Conservation (phyloP, 169 alveolate genomes). For the Plasmodium chabaudi region DNA sequence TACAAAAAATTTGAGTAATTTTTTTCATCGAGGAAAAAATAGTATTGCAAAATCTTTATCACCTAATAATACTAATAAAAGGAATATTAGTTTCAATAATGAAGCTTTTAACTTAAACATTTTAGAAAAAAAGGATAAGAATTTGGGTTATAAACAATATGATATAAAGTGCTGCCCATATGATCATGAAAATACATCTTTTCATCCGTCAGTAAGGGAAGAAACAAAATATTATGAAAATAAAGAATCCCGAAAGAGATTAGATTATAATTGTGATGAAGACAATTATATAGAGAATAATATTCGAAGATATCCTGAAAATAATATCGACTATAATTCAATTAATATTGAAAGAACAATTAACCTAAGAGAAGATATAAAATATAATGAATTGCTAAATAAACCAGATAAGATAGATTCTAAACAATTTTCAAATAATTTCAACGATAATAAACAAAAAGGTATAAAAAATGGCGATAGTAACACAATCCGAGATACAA, state of each 20-base stretch:
- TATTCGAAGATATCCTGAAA: background rate
- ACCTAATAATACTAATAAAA: conserved; percentile 15
- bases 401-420: conserved; percentile 5
- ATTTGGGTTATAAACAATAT: background rate
- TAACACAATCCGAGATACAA: conserved; percentile 1
- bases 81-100: conserved; percentile 16
- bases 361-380: conserved; percentile 2
- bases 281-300: background rate
- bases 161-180: background rate
- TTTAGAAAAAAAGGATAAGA: too few species aligned
- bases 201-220: conserved; percentile 4
- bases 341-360: background rate
- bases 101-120: conserved; percentile 5
- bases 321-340: conserved; percentile 8
- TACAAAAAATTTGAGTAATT: conserved; percentile 34
- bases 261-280: conserved; percentile 12
- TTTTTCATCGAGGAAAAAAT: conserved; percentile 57
- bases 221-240: conserved; percentile 9
- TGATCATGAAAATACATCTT: background rate
- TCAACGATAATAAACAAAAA: conserved; percentile 5
- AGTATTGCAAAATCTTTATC: conserved; percentile 21
- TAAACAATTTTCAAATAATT: background rate
- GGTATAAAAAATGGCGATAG: conserved; percentile 6
- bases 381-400: conserved; percentile 6
- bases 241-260: background rate